Base-by-base conservation (phyloP, 768 basidiomycete species). In the Mycena crocata region DNA sequence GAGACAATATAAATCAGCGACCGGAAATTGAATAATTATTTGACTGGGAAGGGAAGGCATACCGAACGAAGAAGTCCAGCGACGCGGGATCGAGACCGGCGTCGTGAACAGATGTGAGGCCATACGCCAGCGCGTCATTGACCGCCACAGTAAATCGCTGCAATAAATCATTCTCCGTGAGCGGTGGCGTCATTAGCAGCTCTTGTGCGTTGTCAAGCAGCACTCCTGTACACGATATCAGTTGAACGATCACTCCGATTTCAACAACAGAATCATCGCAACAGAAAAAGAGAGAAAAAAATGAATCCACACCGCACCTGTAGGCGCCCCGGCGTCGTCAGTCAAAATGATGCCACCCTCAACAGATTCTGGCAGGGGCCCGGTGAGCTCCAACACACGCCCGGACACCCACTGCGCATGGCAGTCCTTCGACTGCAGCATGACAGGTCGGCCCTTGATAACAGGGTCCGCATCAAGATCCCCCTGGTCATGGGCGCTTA, bases 321-420 rank as follows among this genome's bases (percentile, higher is more conserved):
- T 91, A 0, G 91, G 87, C 12, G 78, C 77, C 1, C 89, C 90
- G 9, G 75, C 60, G 0, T 66, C 57, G 69, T 89, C 84, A 1
- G 86, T 82, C 19, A 89, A 67, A 44, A 93, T 87, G 35, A 84
- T 50, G 9, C 68, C 39, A 8, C 96, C 96, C 48, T 93, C 86
- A 0, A 96, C 85, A 3, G 81, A 70, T 0, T 80, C 71, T 0
- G 94, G 93, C 2, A 96, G 80, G 1, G 85, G 72, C 0, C 81
- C 83, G 74, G 94, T 86, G 3, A 88, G 73, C 35, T 88, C 84
- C 2, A 98, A 79, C 0, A 94, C 89, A 3, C 86, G 84, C 8
- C 83, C 82, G 3, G 94, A 96, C 24, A 96, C 90, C 96, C 96
- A 98, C 24, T 85, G 79, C 0, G 94, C 95, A 73, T 98, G 96